Evolutionary conservation across 305 asterid genomes (phyloP).

Genomic region (Fraxinus xanthoxyloides): DNA sequence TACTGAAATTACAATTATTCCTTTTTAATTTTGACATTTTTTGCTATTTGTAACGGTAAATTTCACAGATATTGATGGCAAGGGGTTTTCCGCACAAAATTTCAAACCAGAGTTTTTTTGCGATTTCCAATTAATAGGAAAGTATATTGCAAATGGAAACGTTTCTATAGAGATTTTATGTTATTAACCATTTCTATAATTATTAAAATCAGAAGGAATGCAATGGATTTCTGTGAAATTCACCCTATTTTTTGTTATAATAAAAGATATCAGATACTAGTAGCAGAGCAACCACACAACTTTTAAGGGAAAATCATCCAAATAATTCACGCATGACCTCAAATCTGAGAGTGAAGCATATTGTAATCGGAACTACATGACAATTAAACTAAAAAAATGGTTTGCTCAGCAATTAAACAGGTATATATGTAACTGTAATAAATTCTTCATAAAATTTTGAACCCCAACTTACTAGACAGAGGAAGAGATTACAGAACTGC

Average conservation of each 20-base stretch:
- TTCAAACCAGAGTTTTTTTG: background rate
- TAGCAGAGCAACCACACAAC: background rate
- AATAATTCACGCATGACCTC: background rate
- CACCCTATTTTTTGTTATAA: background rate
- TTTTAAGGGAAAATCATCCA: background rate
- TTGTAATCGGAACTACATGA: background rate
- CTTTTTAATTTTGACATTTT: no score
- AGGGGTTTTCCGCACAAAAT: background rate
- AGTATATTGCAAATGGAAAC: background rate
- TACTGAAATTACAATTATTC: no score
- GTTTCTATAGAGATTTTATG: background rate
- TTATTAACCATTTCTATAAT: background rate
- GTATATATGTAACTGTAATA: background rate
- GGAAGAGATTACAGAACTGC: background rate
- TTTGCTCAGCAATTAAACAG: background rate
- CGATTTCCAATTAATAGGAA: background rate
- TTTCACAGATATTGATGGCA: no score
- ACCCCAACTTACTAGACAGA: background rate
- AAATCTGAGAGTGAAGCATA: background rate
- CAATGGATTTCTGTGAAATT: background rate
- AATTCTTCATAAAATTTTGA: background rate
- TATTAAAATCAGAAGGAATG: background rate
- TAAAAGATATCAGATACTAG: background rate
- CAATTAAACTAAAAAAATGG: background rate
- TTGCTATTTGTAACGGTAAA: no score